A percentile compares a stretch with the other conserved stretches of the same genome.
Evolutionary conservation across 2,329 filamentous ascomycete genomes (phyloP).

Genomic region (Neofusicoccum parvum): DNA sequence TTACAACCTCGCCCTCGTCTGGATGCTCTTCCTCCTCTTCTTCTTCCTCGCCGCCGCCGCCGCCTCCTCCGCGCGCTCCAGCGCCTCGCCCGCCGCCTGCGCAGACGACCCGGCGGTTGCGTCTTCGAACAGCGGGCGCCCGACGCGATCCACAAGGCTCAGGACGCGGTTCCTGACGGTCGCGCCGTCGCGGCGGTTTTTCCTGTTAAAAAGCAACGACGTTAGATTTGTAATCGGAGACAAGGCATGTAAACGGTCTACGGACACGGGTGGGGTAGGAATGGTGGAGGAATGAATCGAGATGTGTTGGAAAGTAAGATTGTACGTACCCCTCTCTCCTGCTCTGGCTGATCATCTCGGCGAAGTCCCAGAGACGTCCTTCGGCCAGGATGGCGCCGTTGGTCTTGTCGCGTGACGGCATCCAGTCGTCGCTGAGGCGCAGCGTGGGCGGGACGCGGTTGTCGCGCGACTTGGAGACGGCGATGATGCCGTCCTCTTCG

Average conservation of each 20-base stretch:
- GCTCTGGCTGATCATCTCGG: constrained; percentile 79
- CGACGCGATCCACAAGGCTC: constrained; percentile 73
- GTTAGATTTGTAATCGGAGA: too few relatives aligned
- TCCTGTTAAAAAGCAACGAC: constrained; percentile 44
- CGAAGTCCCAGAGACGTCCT: constrained; percentile 88
- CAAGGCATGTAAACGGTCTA: too few relatives aligned
- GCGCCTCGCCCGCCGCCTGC: constrained; percentile 41
- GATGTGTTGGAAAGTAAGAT: constrained; percentile 9
- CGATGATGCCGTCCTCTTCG: constrained; percentile 85
- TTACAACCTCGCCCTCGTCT: constrained; percentile 35
- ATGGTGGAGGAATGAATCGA: too few relatives aligned
- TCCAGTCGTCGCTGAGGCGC: constrained; percentile 74
- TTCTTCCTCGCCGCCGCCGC: constrained; percentile 29
- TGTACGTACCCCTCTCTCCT: constrained; percentile 70
- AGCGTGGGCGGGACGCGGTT: constrained; percentile 63
- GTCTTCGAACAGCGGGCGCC: constrained; percentile 59
- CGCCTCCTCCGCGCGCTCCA: constrained; percentile 22
- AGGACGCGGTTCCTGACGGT: constrained; percentile 85
- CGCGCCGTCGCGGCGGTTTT: constrained; percentile 91
- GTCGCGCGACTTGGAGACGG: constrained; percentile 67
- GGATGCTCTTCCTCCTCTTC: constrained; percentile 36
- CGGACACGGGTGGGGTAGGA: too few relatives aligned
- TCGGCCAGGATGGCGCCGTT: constrained; percentile 66
- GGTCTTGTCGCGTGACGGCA: constrained; percentile 63
- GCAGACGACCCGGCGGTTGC: constrained; percentile 18